Evolutionary conservation across 2,329 filamentous ascomycete genomes (phyloP), one percentile per base, ranked within the genome.

Genomic region (Nigrograna mackinnonii): DNA sequence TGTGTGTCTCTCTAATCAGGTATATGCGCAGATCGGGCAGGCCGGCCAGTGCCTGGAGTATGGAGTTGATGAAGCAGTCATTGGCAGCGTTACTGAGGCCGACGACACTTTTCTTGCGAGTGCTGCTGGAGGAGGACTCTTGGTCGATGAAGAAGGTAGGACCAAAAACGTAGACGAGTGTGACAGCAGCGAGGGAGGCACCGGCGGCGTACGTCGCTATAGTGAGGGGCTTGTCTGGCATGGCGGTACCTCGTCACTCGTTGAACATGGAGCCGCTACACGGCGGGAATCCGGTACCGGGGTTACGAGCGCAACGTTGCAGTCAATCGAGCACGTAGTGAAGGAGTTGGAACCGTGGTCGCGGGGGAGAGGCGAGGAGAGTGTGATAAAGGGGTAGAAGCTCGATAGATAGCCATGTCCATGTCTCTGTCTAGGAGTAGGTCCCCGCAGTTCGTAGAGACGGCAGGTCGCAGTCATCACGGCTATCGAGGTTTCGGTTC

Each of bases 91-190:
- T 99, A 50, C 57, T 64, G 24, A 97, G 79, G 28, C 94, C 94
- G 41, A 97, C 91, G 32, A 95, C 89, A 45, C 89, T 88, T 64
- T 89, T 92, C 56, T 88, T 84, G 49, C 74, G 73, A 41, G 79
- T 81, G 47, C 69, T 75, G n/a, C n/a, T n/a, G n/a, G n/a, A n/a
- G 44, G 77, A 75, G 38, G 85, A 80, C 43, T 94, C 87, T 63
- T 86, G 84, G 71, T 99, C 92, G 67, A 97, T 86, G 59, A 95
- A 89, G 70, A 92, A 97, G 39, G 91, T 97, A n/a, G 94, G 94
- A 6, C 87, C 91, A 71, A 99, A 97, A 57, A 97, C 92, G 71
- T 97, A 99, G 67, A 97, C 89, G 44, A 97, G 82, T 22, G 94
- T 92, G 50, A 95, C 89, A 49, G 94, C 94, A 42, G 94, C 94